Percentiles rank a stretch among this genome's conserved stretches.
Evolutionary conservation across 2,329 filamentous ascomycete species (phyloP).

Genomic region (Paramyrothecium roridum): DNA sequence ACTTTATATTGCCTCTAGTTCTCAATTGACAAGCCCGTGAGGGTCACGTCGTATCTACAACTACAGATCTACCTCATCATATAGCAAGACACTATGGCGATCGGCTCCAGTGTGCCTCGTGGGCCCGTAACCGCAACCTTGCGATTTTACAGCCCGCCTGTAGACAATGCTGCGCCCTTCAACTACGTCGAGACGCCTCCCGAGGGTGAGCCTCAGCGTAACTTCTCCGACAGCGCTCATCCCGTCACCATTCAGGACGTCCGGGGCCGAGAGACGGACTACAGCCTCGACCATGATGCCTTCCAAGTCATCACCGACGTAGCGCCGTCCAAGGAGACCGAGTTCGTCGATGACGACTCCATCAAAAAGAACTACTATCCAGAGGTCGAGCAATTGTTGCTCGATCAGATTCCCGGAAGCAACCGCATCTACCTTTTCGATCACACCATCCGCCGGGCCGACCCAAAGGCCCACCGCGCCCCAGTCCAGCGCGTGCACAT

Average conservation of each 20-base stretch:
- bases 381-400: constrained; percentile 71
- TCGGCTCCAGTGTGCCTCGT: constrained; percentile 40
- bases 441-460: constrained; percentile 76
- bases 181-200: constrained; percentile 66
- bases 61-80: neutral
- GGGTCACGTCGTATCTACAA: neutral
- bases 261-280: constrained; percentile 65
- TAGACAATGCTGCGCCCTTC: constrained; percentile 58
- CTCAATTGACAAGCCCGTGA: too few relatives aligned
- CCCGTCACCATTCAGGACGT: constrained; percentile 66
- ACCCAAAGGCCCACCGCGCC: constrained; percentile 54
- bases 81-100: constrained; percentile 31
- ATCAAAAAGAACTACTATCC: constrained; percentile 78
- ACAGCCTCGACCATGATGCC: constrained; percentile 69
- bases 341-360: constrained; percentile 66
- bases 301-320: constrained; percentile 65
- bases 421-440: constrained; percentile 74
- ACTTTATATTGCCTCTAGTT: too few relatives aligned
- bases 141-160: constrained; percentile 62
- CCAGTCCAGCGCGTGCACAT: constrained; percentile 77
- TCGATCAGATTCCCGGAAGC: constrained; percentile 63
- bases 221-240: constrained; percentile 53
- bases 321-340: constrained; percentile 41
- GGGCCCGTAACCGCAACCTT: constrained; percentile 62
- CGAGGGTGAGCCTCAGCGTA: constrained; percentile 58